Percentiles rank a stretch among this genome's conserved stretches.
These are phyloP conservation scores for Botrytis porri DNA, from an alignment of 2,329 filamentous ascomycete genomes.

Conservation along the genomic window DNA sequence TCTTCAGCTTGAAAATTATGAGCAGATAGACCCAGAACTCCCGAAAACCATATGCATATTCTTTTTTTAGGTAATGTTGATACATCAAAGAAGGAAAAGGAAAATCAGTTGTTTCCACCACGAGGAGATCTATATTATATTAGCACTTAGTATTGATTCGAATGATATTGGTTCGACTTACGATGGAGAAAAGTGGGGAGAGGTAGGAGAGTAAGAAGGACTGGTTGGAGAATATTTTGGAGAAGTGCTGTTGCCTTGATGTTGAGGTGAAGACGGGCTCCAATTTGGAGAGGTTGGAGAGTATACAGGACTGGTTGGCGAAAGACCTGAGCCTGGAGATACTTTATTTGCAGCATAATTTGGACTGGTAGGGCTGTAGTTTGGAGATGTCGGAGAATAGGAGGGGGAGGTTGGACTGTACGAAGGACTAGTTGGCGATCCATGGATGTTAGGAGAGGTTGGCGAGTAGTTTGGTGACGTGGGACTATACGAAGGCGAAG, in stretches of 20 bases:
- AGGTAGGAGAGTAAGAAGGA: conserved; percentile 33
- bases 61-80: conserved; percentile 31
- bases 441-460: conserved; percentile 35
- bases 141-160: conserved; percentile 12
- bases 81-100: conserved; percentile 29
- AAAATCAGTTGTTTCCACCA: conserved; percentile 24
- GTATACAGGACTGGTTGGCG: conserved; percentile 37
- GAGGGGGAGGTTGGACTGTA: conserved; percentile 36
- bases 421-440: conserved; percentile 35
- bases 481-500: conserved; percentile 66
- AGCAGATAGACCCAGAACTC: conserved; percentile 19
- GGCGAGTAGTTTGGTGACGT: conserved; percentile 43
- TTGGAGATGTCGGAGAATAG: conserved; percentile 37
- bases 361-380: conserved; percentile 36
- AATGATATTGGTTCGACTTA: conserved; percentile 19
- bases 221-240: conserved; percentile 40
- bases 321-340: conserved; percentile 34
- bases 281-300: conserved; percentile 37
- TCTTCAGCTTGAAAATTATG: conserved; percentile 16
- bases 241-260: conserved; percentile 36
- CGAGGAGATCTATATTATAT: conserved; percentile 30
- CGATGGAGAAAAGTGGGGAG: conserved; percentile 36
- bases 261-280: conserved; percentile 36
- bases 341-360: conserved; percentile 32
- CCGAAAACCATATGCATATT: conserved; percentile 22